These are phyloP conservation scores for Chloridella minuta DNA, from an alignment of 352 stramenopile species.

Conservation along the genomic window DNA sequence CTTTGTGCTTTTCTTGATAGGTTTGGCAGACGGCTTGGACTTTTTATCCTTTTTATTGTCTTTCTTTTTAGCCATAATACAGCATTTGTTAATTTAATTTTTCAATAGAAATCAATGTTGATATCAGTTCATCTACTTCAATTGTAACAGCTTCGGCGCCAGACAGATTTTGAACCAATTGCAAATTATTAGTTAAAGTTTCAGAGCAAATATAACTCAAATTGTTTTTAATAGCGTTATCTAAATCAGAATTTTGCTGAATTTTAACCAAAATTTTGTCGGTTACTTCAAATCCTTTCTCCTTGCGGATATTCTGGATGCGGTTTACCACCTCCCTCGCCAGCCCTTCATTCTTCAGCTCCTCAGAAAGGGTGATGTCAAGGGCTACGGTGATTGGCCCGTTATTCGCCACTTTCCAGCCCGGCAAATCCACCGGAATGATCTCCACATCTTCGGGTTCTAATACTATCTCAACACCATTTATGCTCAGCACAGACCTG, in stretches of 20 bases:
- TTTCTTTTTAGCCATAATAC: neutral
- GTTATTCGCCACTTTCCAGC: neutral
- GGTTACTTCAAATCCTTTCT: neutral
- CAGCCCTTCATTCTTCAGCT: neutral
- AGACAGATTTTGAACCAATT: neutral
- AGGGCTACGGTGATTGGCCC: neutral
- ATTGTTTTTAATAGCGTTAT: neutral
- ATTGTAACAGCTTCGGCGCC: neutral
- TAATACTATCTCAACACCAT: neutral
- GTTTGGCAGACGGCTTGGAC: neutral
- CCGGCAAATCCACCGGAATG: neutral
- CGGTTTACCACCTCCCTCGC: neutral
- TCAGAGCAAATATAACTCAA: constrained; percentile 4
- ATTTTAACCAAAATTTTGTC: neutral
- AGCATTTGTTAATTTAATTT: constrained; percentile 10
- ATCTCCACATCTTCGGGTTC: neutral
- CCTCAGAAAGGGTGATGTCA: neutral
- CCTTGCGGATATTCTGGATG: neutral
- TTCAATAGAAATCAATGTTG: neutral
- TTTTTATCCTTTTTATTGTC: neutral
- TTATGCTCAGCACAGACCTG: neutral
- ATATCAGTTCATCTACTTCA: neutral
- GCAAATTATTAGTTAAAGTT: neutral
- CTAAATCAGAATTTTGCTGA: neutral
- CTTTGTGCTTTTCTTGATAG: neutral